Percentiles rank a stretch among this genome's conserved stretches.
Conservation (phyloP, 495 filamentous ascomycete species). For the Monascus purpureus region DNA sequence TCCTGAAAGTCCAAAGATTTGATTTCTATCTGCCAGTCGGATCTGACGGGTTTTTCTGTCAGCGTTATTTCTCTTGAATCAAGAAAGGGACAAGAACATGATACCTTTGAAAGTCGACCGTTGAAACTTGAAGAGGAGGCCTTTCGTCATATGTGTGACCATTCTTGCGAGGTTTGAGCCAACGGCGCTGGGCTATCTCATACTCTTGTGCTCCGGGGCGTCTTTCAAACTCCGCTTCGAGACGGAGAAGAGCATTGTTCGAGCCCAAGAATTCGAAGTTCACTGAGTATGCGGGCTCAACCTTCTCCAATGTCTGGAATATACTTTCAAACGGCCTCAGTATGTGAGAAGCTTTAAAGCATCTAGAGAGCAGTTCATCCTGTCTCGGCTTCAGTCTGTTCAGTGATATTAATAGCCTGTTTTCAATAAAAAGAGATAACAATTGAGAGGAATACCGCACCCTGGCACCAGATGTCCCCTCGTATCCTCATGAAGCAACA, state of each 20-base stretch:
- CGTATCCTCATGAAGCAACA: conserved; percentile 25
- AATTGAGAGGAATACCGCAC: conserved; percentile 11
- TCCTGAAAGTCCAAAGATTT: conserved; percentile 19
- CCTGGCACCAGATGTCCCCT: conserved; percentile 24
- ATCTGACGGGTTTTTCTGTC: conserved; percentile 7
- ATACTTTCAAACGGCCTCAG: conserved; percentile 35
- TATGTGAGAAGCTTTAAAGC: conserved; percentile 19
- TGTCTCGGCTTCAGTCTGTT: conserved; percentile 13
- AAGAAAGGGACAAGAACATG: no score
- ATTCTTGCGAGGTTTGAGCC: conserved; percentile 15
- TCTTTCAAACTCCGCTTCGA: conserved; percentile 24
- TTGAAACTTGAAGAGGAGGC: conserved; percentile 18
- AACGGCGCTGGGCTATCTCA: conserved; percentile 19
- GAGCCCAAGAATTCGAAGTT: conserved; percentile 26
- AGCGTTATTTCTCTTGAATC: no score
- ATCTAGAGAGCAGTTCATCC: conserved; percentile 11
- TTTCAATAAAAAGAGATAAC: not conserved
- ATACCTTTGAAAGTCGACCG: conserved; percentile 24
- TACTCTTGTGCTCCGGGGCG: conserved; percentile 11
- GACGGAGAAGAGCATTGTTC: conserved; percentile 14
- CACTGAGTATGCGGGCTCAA: conserved; percentile 21
- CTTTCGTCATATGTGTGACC: conserved; percentile 7
- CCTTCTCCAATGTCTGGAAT: conserved; percentile 9
- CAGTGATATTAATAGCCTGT: not conserved
- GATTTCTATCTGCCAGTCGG: conserved; percentile 28